Percentiles rank a stretch among this genome's conserved stretches.
Evolutionary conservation across 1,139 yeast genomes (phyloP).

Genomic region (Zygosaccharomyces pseudobailii): DNA sequence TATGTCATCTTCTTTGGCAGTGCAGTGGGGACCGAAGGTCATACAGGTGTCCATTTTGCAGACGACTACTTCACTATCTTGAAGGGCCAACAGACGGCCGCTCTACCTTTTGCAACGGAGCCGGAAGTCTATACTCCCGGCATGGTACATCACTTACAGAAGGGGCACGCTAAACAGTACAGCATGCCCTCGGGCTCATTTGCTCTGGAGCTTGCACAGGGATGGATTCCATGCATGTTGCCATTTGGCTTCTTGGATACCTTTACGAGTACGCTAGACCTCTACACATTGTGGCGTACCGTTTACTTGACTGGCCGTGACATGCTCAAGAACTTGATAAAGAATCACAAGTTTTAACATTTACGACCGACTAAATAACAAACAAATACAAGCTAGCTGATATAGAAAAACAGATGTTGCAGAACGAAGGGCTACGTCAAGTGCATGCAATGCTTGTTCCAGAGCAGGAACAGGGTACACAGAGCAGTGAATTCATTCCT

Average conservation of each 20-base stretch:
- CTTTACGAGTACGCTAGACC: constrained; percentile 73
- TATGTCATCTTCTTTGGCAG: constrained; percentile 86
- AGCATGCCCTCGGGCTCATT: constrained; percentile 74
- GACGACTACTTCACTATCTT: constrained; percentile 93
- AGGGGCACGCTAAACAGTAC: constrained; percentile 79
- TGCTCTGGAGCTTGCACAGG: constrained; percentile 95
- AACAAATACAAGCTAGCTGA: not conserved
- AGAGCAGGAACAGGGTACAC: constrained; percentile 1
- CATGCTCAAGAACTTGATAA: constrained; percentile 62
- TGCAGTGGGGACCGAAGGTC: constrained; percentile 93
- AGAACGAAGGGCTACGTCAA: constrained; percentile 13
- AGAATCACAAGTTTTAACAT: constrained; percentile 42
- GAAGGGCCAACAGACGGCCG: constrained; percentile 72
- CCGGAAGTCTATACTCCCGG: constrained; percentile 76
- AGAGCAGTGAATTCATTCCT: constrained; percentile 29
- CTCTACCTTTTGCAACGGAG: constrained; percentile 52
- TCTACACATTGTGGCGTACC: constrained; percentile 63
- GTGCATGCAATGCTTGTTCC: constrained; percentile 13
- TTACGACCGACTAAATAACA: not conserved
- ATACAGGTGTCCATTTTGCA: constrained; percentile 91
- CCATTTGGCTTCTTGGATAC: constrained; percentile 91
- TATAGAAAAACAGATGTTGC: constrained; percentile 1
- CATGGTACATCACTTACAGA: constrained; percentile 69
- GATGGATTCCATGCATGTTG: constrained; percentile 97
- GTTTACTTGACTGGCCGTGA: constrained; percentile 68